Evolutionary conservation across 2,329 filamentous ascomycete genomes (phyloP).

Genomic region (Phaeoacremonium minimum): DNA sequence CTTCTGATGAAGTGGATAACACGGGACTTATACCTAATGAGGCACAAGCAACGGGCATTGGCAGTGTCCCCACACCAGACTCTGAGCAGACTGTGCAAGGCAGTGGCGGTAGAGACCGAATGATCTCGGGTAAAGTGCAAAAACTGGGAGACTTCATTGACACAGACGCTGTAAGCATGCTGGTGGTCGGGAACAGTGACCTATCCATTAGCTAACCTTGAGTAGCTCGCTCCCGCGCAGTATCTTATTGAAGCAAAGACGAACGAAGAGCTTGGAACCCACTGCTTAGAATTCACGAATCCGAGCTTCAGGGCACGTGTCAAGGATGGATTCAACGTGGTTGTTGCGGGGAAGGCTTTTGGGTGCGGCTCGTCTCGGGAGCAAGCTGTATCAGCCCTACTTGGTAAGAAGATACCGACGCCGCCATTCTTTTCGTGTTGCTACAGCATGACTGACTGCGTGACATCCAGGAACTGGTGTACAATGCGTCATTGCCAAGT

Average conservation of each 20-base stretch:
- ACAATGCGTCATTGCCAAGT: slow-evolving; percentile 64
- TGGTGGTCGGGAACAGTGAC: neutral
- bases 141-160: slow-evolving; percentile 39
- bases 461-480: slow-evolving; percentile 21
- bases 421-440: too few species aligned
- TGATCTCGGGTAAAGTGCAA: slow-evolving; percentile 29
- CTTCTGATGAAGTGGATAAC: neutral
- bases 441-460: too few species aligned
- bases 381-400: slow-evolving; percentile 33
- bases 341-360: slow-evolving; percentile 40
- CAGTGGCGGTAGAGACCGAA: neutral
- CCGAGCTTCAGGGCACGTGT: slow-evolving; percentile 32
- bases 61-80: neutral
- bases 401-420: too few species aligned
- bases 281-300: slow-evolving; percentile 33
- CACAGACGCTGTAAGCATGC: slow-evolving; percentile 29
- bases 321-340: slow-evolving; percentile 28
- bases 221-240: slow-evolving; percentile 32
- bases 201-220: neutral
- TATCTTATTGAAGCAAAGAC: slow-evolving; percentile 22
- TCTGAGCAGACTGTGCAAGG: neutral
- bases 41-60: neutral
- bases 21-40: neutral
- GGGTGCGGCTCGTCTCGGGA: slow-evolving; percentile 40
- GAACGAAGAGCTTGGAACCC: slow-evolving; percentile 26